phyloP scores from a whole-genome alignment of 1,284 basidiomycete genomes.

The Cryptococcus sp. region DNA sequence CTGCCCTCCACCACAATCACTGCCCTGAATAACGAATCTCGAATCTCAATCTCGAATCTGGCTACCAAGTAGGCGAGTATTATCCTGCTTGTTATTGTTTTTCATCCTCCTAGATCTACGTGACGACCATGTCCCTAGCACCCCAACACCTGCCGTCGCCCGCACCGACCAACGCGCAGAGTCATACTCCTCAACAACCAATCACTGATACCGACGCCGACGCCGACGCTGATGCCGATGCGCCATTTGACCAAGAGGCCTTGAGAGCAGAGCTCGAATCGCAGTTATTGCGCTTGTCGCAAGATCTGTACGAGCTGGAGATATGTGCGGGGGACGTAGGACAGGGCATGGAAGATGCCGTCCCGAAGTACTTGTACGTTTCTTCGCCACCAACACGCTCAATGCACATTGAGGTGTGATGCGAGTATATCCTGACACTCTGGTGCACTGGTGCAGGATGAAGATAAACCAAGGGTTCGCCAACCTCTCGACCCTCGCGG shows the following conservation, averaged over 20 bases:
- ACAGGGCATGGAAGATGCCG: conserved; percentile 38
- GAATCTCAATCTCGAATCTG: neutral
- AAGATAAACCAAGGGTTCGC: conserved; percentile 38
- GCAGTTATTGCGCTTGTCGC: conserved; percentile 35
- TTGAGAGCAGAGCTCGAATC: conserved; percentile 39
- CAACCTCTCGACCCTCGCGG: conserved; percentile 30
- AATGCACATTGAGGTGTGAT: too few species aligned
- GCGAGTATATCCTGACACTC: conserved; percentile 5
- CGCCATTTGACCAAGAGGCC: conserved; percentile 23
- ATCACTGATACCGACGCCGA: neutral
- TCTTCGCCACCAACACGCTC: too few species aligned
- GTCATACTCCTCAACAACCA: neutral
- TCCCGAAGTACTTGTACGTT: conserved; percentile 43
- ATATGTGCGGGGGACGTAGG: conserved; percentile 49
- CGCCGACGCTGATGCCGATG: neutral
- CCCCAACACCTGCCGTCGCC: conserved; percentile 37
- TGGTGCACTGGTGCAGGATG: conserved; percentile 13
- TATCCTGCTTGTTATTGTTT: neutral
- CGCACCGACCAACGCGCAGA: conserved; percentile 28
- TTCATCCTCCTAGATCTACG: neutral
- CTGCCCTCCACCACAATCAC: neutral
- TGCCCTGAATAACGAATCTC: neutral
- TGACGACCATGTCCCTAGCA: conserved; percentile 24
- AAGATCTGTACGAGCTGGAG: conserved; percentile 51
- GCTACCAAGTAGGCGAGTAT: neutral